phyloP scores from a whole-genome alignment of 768 basidiomycete species.

The Tylopilus sp. region DNA sequence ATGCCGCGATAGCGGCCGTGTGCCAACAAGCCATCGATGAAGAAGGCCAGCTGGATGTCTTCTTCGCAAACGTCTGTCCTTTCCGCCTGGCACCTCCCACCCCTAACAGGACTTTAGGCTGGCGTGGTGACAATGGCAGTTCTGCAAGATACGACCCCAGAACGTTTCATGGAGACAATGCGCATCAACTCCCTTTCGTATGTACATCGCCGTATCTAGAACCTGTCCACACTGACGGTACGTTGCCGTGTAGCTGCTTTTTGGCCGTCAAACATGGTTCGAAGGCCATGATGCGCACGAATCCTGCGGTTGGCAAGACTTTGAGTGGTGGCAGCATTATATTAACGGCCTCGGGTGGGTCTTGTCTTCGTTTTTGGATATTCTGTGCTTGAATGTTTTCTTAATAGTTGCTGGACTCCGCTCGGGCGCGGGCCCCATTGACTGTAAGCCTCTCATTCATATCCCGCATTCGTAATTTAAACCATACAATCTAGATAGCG shows the following conservation, averaged over 20 bases:
- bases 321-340: conserved; percentile 78
- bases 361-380: background rate
- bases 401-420: conserved; percentile 75
- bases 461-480: conserved; percentile 2
- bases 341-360: conserved; percentile 77
- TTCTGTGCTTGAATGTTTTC: conserved; percentile 1
- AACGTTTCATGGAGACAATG: conserved; percentile 73
- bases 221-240: background rate
- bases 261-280: conserved; percentile 87
- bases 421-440: conserved; percentile 76
- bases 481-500: conserved; percentile 63
- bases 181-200: conserved; percentile 72
- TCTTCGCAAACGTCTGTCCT: conserved; percentile 83
- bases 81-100: background rate
- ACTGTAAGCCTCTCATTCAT: conserved; percentile 52
- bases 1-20: conserved; percentile 58
- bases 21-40: conserved; percentile 75
- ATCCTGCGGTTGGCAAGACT: conserved; percentile 66
- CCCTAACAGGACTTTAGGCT: conserved; percentile 45
- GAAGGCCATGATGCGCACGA: conserved; percentile 69
- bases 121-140: conserved; percentile 48
- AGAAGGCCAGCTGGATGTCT: conserved; percentile 85
- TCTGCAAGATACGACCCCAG: conserved; percentile 54
- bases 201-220: conserved; percentile 10
- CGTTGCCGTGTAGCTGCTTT: conserved; percentile 59